Evolutionary conservation across 2,329 filamentous ascomycete genomes (phyloP), one percentile per base, ranked within the genome.

Genomic region (Hypoxylon sp.): DNA sequence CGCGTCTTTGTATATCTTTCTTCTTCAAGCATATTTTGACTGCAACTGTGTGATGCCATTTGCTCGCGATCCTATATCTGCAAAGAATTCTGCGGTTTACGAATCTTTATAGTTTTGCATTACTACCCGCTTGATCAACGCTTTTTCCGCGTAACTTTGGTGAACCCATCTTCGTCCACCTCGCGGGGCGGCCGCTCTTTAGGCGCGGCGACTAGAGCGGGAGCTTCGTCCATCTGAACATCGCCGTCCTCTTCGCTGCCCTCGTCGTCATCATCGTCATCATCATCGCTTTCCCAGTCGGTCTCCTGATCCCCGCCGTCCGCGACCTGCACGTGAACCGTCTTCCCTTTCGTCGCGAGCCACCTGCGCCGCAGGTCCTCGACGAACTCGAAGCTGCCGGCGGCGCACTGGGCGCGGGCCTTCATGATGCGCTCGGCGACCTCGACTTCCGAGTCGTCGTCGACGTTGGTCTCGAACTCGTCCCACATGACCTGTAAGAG

Each of bases 391-490:
- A 91, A 90, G 59, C 89, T 83, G 15, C 91, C 91, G 65, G 85
- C 84, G 60, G 83, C 81, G 71, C 89, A 88, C 74, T 91, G 85
- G 61, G 82, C 81, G 71, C 88, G 84, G 67, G 94, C 79, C 54
- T 84, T 82, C 76, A 96, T 79, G 61, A 98, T 91, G 71, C 89
- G 84, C 61, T 83, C 81, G 8, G 93, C 93, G 6, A 97, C 87
- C 58, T 89, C 86, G 55, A 85, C 88, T 32, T 89, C 91, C 49
- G 90, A 94, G 71, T 93, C 94, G 77, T 99, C 95, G 73, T 98
- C 95, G 26, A 97, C 87, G 59, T 92, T 90, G 57, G 95, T 91
- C 73, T 97, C 93, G 74, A 98, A 99, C 79, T 99, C 95, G 80
- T 98, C 95, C 66, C 91, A 86, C 90, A 98, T 95, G 64, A 97